Evolutionary conservation across 78 protist genomes (phyloP).

Genomic region (Tieghemostelium lacteum): DNA sequence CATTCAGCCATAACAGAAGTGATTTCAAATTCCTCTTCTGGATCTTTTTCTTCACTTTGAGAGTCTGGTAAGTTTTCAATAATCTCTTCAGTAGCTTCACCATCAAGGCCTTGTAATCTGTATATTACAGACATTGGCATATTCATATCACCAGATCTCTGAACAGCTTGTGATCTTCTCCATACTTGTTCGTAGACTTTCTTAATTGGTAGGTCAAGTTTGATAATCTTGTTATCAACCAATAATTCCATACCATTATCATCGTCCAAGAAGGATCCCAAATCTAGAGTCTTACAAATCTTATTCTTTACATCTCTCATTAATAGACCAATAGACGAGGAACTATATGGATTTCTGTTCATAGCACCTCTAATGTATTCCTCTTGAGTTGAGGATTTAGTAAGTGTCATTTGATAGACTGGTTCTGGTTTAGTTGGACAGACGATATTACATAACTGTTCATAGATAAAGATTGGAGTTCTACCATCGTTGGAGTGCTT

Average conservation of each 20-base stretch:
- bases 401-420: slow-evolving; percentile 66
- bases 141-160: slow-evolving; percentile 1
- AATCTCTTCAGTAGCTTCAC: slow-evolving; percentile 93
- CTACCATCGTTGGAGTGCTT: slow-evolving; percentile 29
- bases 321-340: slow-evolving; percentile 68
- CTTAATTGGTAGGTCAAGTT: slow-evolving; percentile 89
- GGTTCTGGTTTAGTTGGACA: slow-evolving; percentile 83
- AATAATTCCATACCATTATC: slow-evolving; percentile 96
- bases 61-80: slow-evolving; percentile 76
- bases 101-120: slow-evolving; percentile 92
- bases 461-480: slow-evolving; percentile 82
- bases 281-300: slow-evolving; percentile 89
- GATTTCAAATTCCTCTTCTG: slow-evolving; percentile 81
- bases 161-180: slow-evolving; percentile 45
- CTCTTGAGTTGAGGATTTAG: slow-evolving; percentile 92
- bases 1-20: slow-evolving; percentile 79
- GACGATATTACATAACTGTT: slow-evolving; percentile 86
- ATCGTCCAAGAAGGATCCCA: slow-evolving; percentile 85
- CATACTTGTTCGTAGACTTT: slow-evolving; percentile 91
- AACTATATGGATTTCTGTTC: slow-evolving; percentile 87
- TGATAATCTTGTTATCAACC: slow-evolving; percentile 89
- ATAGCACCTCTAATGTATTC: slow-evolving; percentile 95
- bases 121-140: slow-evolving; percentile 91
- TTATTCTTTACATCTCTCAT: slow-evolving; percentile 94
- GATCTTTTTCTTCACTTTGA: slow-evolving; percentile 75